Percentiles rank a stretch among this genome's conserved stretches.
phyloP scores from a whole-genome alignment of 129 eudicot genomes.

The Erigeron canadensis region DNA sequence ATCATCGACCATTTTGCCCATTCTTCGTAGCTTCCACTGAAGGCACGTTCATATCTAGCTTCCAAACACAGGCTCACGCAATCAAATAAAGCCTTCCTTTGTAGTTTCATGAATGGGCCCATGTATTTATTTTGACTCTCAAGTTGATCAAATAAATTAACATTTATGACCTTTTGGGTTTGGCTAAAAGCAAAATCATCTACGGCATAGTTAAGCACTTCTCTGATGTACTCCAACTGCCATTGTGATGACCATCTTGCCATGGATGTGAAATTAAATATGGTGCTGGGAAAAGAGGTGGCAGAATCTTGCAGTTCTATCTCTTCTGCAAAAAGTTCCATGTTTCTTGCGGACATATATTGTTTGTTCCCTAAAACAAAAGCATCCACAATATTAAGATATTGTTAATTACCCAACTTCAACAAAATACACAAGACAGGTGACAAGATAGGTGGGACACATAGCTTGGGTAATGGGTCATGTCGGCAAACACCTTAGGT shows the following conservation, averaged over 20 bases:
- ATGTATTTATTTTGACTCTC: slow-evolving; percentile 46
- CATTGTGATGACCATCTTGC: slow-evolving; percentile 39
- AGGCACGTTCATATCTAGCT: slow-evolving; percentile 31
- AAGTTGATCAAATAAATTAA: slow-evolving; percentile 47
- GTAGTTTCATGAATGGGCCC: slow-evolving; percentile 46
- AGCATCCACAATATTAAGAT: background rate
- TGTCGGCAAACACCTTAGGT: background rate
- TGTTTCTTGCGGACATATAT: slow-evolving; percentile 34
- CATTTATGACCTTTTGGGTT: slow-evolving; percentile 40
- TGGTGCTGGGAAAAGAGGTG: slow-evolving; percentile 27
- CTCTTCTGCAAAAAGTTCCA: slow-evolving; percentile 32
- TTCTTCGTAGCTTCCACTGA: slow-evolving; percentile 46
- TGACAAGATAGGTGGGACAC: background rate
- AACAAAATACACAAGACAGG: background rate
- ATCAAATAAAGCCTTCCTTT: slow-evolving; percentile 62
- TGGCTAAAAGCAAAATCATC: slow-evolving; percentile 45
- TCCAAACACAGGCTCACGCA: slow-evolving; percentile 50
- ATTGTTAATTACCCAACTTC: background rate
- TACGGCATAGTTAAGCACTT: slow-evolving; percentile 42
- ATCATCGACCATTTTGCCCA: slow-evolving; percentile 61
- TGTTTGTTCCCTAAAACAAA: slow-evolving; percentile 43
- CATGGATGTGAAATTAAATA: slow-evolving; percentile 28
- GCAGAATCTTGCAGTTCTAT: slow-evolving; percentile 30
- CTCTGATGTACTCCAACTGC: slow-evolving; percentile 55
- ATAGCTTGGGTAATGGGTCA: background rate